phyloP scores from a whole-genome alignment of 352 stramenopile genomes.

The Globisporangium paddicum region DNA sequence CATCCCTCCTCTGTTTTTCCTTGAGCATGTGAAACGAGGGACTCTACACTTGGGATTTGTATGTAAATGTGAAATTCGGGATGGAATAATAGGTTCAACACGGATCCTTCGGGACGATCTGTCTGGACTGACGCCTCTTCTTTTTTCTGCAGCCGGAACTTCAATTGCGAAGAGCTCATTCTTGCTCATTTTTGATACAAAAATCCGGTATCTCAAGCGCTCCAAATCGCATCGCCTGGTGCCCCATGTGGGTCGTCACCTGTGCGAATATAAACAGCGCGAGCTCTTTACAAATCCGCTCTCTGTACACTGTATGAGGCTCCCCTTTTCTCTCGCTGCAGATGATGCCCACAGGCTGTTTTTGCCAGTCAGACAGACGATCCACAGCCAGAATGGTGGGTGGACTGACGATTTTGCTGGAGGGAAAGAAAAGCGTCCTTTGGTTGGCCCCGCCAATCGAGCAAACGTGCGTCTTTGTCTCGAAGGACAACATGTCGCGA shows the following conservation, averaged over 20 bases:
- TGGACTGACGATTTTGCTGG: neutral
- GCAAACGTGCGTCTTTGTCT: neutral
- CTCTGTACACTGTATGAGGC: too few species aligned
- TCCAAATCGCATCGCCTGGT: too few species aligned
- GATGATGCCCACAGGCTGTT: neutral
- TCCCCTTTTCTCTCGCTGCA: neutral
- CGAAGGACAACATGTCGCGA: neutral
- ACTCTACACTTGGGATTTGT: neutral
- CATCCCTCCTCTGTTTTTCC: conserved; percentile 1
- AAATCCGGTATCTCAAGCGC: too few species aligned
- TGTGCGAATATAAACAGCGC: too few species aligned
- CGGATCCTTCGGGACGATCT: neutral
- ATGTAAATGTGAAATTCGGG: neutral
- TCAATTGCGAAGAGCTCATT: neutral
- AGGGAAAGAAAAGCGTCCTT: neutral
- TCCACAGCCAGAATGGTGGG: neutral
- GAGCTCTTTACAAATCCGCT: too few species aligned
- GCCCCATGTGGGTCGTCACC: too few species aligned
- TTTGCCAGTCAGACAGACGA: neutral
- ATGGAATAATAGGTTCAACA: neutral
- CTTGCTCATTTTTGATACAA: too few species aligned
- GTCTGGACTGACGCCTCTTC: neutral
- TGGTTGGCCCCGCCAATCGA: neutral
- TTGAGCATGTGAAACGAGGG: neutral
- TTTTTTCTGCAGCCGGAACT: conserved; percentile 6